Base-by-base conservation (phyloP, 805 yeast genomes). In the Candida qinlingensis region DNA sequence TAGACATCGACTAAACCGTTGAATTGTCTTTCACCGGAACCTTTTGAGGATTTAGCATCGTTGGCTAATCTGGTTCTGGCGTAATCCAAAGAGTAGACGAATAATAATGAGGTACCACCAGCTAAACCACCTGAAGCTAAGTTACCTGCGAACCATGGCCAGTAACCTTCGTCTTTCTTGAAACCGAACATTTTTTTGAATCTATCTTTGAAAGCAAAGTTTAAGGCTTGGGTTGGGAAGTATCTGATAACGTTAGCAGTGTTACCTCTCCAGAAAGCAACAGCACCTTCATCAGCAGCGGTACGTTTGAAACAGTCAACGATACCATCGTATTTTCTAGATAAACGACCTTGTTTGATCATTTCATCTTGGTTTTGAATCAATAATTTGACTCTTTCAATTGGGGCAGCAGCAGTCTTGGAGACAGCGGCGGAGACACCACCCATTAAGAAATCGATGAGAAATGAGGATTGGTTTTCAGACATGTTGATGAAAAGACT, bases 41-140 rank as follows among this genome's bases (percentile, higher is more conserved):
- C 92, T 65, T 82, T 81, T 61, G 92, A 65, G 62, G 94, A 81
- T 82, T 90, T 90, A 70, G 96, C 96, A 75, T 90, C 97, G 81
- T 91, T 91, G 66, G 97, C 97, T 76, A 90, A 86, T 85, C 97
- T 90, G 68, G 97, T 90, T 85, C 97, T 87, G 71, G 97, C 97
- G 77, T 85, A 90, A 77, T 90, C 97, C 74, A 90, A 85, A 67
- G 97, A 91, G 90, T 89, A 89, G 69, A 89, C 96, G 68, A 90
- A 89, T 67, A 87, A 75, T 67, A 89, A 79, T 49, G 96, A 90
- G 64, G 95, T 81, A 79, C 95, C 97, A 85, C 97, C 97, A 69
- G 97, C 97, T 67, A 86, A 68, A 87, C 96, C 97, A 87, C 97
- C 97, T 63, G 97, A 89, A 64, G 96, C 97, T 75, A 91, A 82